Evolutionary conservation across 441 rosid species (phyloP).

Genomic region (Mallotus repandus): DNA sequence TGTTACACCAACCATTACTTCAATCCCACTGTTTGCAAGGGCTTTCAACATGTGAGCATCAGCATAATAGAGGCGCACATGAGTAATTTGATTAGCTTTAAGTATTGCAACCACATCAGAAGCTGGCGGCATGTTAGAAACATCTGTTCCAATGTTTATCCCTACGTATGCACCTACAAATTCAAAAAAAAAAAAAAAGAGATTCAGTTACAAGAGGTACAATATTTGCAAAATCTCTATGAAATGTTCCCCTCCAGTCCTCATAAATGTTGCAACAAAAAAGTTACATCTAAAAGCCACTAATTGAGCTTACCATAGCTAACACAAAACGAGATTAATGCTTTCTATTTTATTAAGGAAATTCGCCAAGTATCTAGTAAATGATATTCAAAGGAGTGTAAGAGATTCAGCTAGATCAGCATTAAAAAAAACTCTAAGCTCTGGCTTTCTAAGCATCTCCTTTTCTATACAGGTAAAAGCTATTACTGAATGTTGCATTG

Average conservation of each 20-base stretch:
- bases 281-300: neutral
- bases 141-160: conserved; percentile 77
- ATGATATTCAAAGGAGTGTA: no score
- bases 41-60: conserved; percentile 81
- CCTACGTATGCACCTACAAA: conserved; percentile 76
- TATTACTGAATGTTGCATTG: neutral
- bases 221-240: conserved; percentile 1
- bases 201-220: conserved; percentile 19
- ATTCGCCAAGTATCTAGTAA: no score
- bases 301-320: no score
- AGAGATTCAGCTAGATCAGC: no score
- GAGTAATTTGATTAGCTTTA: conserved; percentile 65
- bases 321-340: no score
- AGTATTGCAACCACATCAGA: conserved; percentile 55
- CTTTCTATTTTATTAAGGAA: no score
- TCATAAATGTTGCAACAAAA: neutral
- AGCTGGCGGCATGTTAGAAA: conserved; percentile 67
- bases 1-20: conserved; percentile 77
- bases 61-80: conserved; percentile 80
- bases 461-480: neutral
- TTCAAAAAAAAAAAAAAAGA: conserved; percentile 9
- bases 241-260: neutral
- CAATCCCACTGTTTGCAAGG: conserved; percentile 68
- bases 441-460: neutral
- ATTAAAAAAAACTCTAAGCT: no score